These are phyloP conservation scores for Oemleria cerasiformis DNA, from an alignment of 306 rosid genomes.

Conservation along the genomic window DNA sequence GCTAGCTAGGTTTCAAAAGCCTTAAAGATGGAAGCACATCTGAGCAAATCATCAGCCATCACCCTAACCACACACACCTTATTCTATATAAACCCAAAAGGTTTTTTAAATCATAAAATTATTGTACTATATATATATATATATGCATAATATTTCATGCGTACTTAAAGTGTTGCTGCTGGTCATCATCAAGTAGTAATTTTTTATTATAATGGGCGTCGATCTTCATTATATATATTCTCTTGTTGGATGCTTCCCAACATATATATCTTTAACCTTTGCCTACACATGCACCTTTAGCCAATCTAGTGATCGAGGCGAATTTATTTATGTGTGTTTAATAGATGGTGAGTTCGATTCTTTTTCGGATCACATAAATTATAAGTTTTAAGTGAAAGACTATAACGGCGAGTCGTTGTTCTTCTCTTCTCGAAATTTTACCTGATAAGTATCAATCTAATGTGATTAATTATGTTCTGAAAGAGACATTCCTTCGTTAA, in stretches of 20 bases:
- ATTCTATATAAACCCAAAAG: not conserved
- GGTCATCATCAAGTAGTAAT: conserved; percentile 13
- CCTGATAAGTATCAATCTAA: no score
- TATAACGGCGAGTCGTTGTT: no score
- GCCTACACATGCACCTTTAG: not conserved
- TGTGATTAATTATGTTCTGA: no score
- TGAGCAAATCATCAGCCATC: conserved; percentile 56
- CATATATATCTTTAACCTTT: conserved; percentile 32
- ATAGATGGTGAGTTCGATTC: no score
- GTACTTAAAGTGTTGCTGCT: conserved; percentile 25
- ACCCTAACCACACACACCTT: conserved; percentile 21
- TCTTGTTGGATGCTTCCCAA: conserved; percentile 64
- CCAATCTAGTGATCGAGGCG: not conserved
- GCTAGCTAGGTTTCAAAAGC: conserved; percentile 28
- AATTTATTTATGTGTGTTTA: no score
- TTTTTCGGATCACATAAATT: no score
- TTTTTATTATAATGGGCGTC: not conserved
- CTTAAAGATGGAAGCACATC: conserved; percentile 29
- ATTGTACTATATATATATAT: conserved; percentile 17
- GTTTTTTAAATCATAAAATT: conserved; percentile 19
- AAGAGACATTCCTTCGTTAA: no score
- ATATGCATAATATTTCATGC: conserved; percentile 23
- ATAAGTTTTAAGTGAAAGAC: no score
- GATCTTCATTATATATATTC: conserved; percentile 29
- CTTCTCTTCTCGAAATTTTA: no score